These are phyloP conservation scores for Candida manassasensis DNA, from an alignment of 805 yeast genomes.

Conservation along the genomic window DNA sequence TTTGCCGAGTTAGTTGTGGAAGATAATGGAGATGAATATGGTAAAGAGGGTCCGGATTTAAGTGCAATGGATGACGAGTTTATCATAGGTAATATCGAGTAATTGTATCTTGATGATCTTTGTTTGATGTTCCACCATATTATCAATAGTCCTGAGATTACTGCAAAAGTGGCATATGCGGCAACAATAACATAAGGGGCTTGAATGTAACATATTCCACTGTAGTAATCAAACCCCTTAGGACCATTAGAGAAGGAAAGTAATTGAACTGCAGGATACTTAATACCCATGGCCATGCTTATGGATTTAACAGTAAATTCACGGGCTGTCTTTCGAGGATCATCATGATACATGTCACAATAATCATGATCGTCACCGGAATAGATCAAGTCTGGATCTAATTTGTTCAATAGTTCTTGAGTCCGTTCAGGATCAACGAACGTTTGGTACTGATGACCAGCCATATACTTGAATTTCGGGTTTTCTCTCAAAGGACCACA, in stretches of 20 bases:
- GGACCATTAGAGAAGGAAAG: conserved; percentile 19
- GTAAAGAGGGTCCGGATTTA: not conserved
- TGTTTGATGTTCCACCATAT: conserved; percentile 27
- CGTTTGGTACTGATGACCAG: conserved; percentile 86
- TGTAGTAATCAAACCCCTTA: conserved; percentile 21
- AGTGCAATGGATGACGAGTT: conserved; percentile 1
- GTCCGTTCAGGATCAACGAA: conserved; percentile 61
- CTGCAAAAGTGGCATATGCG: conserved; percentile 34
- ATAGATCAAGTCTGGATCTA: conserved; percentile 67
- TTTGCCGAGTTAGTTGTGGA: conserved; percentile 16
- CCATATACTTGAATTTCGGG: conserved; percentile 41
- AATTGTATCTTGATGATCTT: conserved; percentile 21
- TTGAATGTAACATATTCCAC: conserved; percentile 42
- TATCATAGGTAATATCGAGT: conserved; percentile 22
- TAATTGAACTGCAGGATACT: conserved; percentile 38
- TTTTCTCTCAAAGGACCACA: conserved; percentile 86
- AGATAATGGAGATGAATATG: conserved; percentile 6
- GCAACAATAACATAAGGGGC: conserved; percentile 41
- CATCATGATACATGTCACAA: conserved; percentile 66
- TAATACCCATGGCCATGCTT: conserved; percentile 39
- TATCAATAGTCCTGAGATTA: conserved; percentile 22
- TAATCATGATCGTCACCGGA: conserved; percentile 98
- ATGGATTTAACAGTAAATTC: conserved; percentile 36
- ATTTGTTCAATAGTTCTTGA: conserved; percentile 47
- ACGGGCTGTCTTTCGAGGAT: conserved; percentile 11